phyloP scores from a whole-genome alignment of 768 basidiomycete species.

The Exsudoporus frostii region DNA sequence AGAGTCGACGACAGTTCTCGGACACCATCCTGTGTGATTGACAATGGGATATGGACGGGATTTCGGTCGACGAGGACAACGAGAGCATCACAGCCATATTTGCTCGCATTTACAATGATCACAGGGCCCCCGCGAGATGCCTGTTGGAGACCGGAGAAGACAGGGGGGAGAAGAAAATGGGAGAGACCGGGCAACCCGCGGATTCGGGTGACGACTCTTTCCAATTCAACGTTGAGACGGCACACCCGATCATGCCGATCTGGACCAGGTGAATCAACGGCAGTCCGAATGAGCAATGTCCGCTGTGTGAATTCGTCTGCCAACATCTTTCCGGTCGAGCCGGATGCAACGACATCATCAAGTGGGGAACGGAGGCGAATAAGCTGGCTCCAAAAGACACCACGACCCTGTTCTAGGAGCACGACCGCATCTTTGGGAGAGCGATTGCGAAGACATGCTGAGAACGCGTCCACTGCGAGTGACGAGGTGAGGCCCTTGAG shows the following conservation, averaged over 20 bases:
- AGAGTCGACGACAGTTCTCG: background rate
- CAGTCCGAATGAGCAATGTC: no score
- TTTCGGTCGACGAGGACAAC: background rate
- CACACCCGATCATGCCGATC: no score
- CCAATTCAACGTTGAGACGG: background rate
- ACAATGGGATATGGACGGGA: background rate
- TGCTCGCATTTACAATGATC: background rate
- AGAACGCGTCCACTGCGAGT: conserved; percentile 8
- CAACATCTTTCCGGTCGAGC: background rate
- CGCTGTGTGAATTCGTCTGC: background rate
- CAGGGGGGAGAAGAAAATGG: conserved; percentile 11
- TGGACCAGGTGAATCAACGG: no score
- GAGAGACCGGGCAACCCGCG: conserved; percentile 5
- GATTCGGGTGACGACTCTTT: background rate
- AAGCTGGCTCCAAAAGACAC: conserved; percentile 20
- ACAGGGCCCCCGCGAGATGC: conserved; percentile 4
- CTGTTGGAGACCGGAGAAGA: conserved; percentile 2
- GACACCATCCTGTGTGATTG: background rate
- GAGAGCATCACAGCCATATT: conserved; percentile 4
- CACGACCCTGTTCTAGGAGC: conserved; percentile 28
- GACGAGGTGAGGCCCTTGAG: background rate
- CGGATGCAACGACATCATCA: background rate
- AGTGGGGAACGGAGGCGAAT: conserved; percentile 10
- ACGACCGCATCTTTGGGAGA: conserved; percentile 21
- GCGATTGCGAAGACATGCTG: conserved; percentile 7